Evolutionary conservation across 768 basidiomycete genomes (phyloP).

Genomic region (Panellus pusillus): DNA sequence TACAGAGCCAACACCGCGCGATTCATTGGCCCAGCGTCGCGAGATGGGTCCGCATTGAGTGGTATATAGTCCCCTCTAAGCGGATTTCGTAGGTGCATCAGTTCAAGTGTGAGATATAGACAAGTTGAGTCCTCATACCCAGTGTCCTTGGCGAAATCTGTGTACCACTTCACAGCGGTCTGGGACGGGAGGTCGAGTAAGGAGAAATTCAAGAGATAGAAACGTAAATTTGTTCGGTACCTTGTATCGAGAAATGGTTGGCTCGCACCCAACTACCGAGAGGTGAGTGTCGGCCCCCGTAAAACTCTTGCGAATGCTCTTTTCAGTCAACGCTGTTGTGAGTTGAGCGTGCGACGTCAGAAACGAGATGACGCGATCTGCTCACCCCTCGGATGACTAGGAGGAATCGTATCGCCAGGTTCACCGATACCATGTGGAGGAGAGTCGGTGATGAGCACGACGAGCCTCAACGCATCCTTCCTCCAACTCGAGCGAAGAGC

Average conservation of each 20-base stretch:
- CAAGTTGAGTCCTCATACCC: conserved; percentile 9
- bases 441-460: conserved; percentile 49
- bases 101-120: conserved; percentile 2
- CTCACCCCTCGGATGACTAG: conserved; percentile 11
- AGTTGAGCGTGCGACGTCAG: conserved; percentile 1
- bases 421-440: conserved; percentile 47
- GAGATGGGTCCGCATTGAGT: neutral
- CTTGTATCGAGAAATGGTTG: conserved; percentile 5
- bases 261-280: conserved; percentile 6
- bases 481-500: conserved; percentile 45
- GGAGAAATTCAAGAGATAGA: conserved; percentile 3
- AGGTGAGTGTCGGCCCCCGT: neutral
- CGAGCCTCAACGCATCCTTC: conserved; percentile 42
- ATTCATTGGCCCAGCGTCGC: neutral
- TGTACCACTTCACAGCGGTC: conserved; percentile 4
- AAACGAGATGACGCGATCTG: conserved; percentile 2
- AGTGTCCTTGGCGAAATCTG: neutral
- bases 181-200: conserved; percentile 5
- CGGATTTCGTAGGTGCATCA: neutral
- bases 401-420: conserved; percentile 11
- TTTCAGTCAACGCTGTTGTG: conserved; percentile 4
- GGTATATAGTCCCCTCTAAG: neutral
- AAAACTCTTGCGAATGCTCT: conserved; percentile 1
- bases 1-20: conserved; percentile 8
- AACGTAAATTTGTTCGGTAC: neutral